Base-by-base conservation (phyloP, 1,284 basidiomycete species). In the Moniliophthora roreri region DNA sequence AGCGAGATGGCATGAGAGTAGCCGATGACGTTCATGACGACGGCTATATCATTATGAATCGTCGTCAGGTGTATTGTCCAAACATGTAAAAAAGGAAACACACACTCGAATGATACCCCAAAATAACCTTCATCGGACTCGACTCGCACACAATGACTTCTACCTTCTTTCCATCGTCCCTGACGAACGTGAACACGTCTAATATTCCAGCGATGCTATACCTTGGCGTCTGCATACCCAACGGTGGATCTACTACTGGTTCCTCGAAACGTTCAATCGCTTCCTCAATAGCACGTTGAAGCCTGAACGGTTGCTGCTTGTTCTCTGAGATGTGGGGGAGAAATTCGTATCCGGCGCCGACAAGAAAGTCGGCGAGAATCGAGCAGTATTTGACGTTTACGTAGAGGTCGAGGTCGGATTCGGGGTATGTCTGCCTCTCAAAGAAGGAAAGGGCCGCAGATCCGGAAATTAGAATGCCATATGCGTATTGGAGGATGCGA, bases 401-500 rank as follows among this genome's bases (percentile, higher is more conserved):
- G 20, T 50, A 50, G 7, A 39, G 36, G 15, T 50, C 48, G 3
- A 50, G 36, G 24, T 50, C 48, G 20, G 36, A 21, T 8, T 18
- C 37, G 3, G 16, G 20, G 26, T 24, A 50, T 4, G 4, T 5
- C 4, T 4, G 11, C 16, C 32, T 16, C 15, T 38, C 36, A 26
- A 50, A 50, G 48, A 50, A 50, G 5, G 13, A 16, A 15, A 50
- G 16, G 7, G 37, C 48, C 5, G 37, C 26, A 8, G 48, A 50
- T n/a, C 48, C 36, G 3, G 34, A 36, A 13, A 50, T 50, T 34
- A 50, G 18, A 3, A 39, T 16, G 4, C 26, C 37, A 32, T 38
- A 23, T 3, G 16, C 36, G 16, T 7, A 26, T 18, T 50, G 48
- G 15, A 50, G 3, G 2, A 50, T 16, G 3, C 48, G 21, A 40